Evolutionary conservation across 202 grass and related monocot species (phyloP).

Genomic region (Brachypodium distachyon): DNA sequence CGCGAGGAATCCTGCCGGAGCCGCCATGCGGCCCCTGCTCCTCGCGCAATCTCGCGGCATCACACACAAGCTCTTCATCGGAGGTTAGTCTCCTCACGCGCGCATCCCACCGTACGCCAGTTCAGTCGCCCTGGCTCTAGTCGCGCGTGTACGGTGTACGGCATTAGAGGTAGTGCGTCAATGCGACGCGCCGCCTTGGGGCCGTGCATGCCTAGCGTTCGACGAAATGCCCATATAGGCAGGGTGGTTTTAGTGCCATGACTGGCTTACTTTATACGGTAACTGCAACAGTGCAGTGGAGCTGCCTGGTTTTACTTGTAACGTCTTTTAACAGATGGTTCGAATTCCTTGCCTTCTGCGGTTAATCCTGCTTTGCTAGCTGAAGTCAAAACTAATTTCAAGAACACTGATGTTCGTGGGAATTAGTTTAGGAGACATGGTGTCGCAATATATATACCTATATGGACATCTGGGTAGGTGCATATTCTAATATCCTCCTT

Average conservation of each 20-base stretch:
- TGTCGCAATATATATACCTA: too few species aligned
- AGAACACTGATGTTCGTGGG: not conserved
- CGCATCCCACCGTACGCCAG: too few species aligned
- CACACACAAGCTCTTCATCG: slow-evolving; percentile 75
- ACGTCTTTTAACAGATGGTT: not conserved
- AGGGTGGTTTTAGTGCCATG: not conserved
- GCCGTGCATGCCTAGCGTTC: slow-evolving; percentile 13
- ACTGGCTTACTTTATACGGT: not conserved
- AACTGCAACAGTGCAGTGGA: not conserved
- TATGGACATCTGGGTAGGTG: not conserved
- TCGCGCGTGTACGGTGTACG: not conserved
- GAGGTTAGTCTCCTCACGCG: slow-evolving; percentile 25
- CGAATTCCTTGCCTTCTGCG: not conserved
- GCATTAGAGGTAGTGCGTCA: not conserved
- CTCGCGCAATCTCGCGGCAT: slow-evolving; percentile 49
- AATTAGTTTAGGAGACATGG: not conserved
- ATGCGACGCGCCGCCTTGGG: not conserved
- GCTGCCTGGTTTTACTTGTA: not conserved
- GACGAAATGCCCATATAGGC: slow-evolving; percentile 1
- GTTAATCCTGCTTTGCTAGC: not conserved
- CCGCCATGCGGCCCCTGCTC: slow-evolving; percentile 10
- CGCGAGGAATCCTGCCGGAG: not conserved
- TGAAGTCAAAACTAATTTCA: not conserved
- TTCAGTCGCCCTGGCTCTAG: not conserved
- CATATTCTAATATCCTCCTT: not conserved